These are phyloP conservation scores for Avena insularis DNA, from an alignment of 176 grass and related monocot genomes.

Conservation along the genomic window DNA sequence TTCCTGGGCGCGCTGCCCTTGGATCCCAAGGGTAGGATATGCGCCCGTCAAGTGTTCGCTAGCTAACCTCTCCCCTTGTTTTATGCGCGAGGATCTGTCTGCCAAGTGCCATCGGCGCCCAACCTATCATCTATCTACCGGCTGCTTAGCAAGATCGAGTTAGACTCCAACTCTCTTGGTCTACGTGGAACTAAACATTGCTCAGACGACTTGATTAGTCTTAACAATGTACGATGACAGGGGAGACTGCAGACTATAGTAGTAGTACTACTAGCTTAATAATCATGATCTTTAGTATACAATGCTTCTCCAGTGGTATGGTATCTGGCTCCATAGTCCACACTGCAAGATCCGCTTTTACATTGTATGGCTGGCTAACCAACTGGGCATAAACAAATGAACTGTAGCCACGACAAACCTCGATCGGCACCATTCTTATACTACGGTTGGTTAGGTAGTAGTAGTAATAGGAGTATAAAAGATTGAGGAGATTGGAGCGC, in stretches of 20 bases:
- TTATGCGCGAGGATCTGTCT: conserved; percentile 42
- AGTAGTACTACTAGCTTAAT: neutral
- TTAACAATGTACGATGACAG: conserved; percentile 22
- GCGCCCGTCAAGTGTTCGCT: conserved; percentile 35
- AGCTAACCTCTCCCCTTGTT: conserved; percentile 28
- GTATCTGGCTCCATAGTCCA: neutral
- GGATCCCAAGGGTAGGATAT: conserved; percentile 54
- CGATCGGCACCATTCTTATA: neutral
- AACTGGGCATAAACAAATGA: neutral
- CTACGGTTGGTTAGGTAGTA: neutral
- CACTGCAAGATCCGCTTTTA: conserved; percentile 33
- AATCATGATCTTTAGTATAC: conserved; percentile 9
- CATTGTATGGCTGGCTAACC: conserved; percentile 26
- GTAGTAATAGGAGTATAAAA: neutral
- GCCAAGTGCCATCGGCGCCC: neutral
- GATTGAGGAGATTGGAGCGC: neutral
- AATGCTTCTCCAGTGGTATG: neutral
- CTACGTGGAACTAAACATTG: conserved; percentile 18
- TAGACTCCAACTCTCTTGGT: neutral
- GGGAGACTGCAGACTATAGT: neutral
- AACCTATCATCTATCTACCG: conserved; percentile 27
- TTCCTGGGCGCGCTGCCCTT: conserved; percentile 42
- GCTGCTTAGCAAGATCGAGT: neutral
- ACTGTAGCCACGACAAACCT: neutral
- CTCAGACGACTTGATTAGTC: conserved; percentile 14